Evolutionary conservation across 176 grass and related monocot genomes (phyloP).

Genomic region (Triticum turgidum): DNA sequence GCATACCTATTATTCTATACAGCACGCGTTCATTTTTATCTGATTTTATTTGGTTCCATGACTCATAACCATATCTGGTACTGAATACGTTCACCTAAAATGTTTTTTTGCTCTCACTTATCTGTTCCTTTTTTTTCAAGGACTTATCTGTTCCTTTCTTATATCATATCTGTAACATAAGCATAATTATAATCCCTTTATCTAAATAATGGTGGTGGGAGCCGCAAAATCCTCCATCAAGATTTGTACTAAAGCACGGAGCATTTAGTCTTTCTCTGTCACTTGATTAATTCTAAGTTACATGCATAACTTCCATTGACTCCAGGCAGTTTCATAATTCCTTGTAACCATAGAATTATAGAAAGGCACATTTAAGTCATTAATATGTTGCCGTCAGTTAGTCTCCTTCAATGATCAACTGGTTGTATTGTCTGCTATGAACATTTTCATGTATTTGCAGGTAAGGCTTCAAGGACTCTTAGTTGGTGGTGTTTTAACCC

Average conservation of each 20-base stretch:
- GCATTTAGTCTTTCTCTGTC: background rate
- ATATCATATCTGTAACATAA: slow-evolving; percentile 14
- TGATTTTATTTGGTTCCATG: slow-evolving; percentile 13
- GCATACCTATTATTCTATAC: background rate
- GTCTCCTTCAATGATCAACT: background rate
- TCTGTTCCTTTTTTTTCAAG: background rate
- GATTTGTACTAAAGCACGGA: background rate
- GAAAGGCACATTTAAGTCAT: slow-evolving; percentile 1
- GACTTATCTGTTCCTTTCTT: background rate
- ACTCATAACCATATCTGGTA: background rate
- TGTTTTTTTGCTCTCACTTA: background rate
- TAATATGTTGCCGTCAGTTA: background rate
- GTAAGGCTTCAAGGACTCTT: slow-evolving; percentile 75
- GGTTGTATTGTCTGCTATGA: slow-evolving; percentile 20
- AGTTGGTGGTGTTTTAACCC: slow-evolving; percentile 99
- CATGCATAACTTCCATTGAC: slow-evolving; percentile 1
- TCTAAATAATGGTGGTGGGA: slow-evolving; percentile 5
- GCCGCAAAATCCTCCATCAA: background rate
- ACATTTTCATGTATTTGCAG: slow-evolving; percentile 42
- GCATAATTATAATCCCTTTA: slow-evolving; percentile 3
- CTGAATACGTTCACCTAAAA: background rate
- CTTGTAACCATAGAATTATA: slow-evolving; percentile 11
- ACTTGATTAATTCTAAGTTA: slow-evolving; percentile 5
- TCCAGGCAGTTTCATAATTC: slow-evolving; percentile 16
- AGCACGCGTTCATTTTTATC: slow-evolving; percentile 27